Percentiles rank a stretch among this genome's conserved stretches.
These are phyloP conservation scores for Quercus aquifolioides DNA, from an alignment of 306 rosid genomes.

Conservation along the genomic window DNA sequence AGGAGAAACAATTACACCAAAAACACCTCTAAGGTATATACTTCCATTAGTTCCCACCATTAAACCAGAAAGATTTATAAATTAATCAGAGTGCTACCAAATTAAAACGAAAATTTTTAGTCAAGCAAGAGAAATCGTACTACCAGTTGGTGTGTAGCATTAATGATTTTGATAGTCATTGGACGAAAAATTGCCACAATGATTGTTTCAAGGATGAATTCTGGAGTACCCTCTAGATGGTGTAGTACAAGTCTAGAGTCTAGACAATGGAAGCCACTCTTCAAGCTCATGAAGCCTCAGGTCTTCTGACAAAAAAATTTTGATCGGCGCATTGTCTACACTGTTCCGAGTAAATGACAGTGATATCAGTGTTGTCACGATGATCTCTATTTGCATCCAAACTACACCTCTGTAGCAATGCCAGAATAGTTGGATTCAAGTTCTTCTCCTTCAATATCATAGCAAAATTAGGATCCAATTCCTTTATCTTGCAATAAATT, in stretches of 20 bases:
- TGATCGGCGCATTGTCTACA: constrained; percentile 84
- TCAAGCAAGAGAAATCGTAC: constrained; percentile 1
- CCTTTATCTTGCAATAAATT: constrained; percentile 91
- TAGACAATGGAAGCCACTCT: constrained; percentile 85
- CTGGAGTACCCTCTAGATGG: constrained; percentile 83
- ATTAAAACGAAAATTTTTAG: constrained; percentile 8
- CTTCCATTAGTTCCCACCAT: constrained; percentile 2
- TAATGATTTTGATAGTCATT: constrained; percentile 72
- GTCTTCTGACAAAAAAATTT: constrained; percentile 81
- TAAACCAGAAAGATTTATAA: background rate
- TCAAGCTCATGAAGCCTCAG: constrained; percentile 89
- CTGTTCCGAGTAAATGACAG: constrained; percentile 56
- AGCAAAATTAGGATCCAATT: constrained; percentile 95
- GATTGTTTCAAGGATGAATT: constrained; percentile 83
- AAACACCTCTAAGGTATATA: background rate
- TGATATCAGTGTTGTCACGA: constrained; percentile 77
- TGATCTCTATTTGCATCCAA: constrained; percentile 98
- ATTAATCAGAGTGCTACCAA: constrained; percentile 1
- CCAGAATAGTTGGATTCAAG: constrained; percentile 95
- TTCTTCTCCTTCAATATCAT: constrained; percentile 95
- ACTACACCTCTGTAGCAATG: constrained; percentile 92
- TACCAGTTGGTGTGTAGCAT: constrained; percentile 90
- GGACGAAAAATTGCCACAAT: constrained; percentile 82
- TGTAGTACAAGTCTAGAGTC: constrained; percentile 66
- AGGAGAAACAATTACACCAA: background rate